Base-by-base conservation (phyloP, 2,329 filamentous ascomycete species). In the Calonectria pauciramosa region DNA sequence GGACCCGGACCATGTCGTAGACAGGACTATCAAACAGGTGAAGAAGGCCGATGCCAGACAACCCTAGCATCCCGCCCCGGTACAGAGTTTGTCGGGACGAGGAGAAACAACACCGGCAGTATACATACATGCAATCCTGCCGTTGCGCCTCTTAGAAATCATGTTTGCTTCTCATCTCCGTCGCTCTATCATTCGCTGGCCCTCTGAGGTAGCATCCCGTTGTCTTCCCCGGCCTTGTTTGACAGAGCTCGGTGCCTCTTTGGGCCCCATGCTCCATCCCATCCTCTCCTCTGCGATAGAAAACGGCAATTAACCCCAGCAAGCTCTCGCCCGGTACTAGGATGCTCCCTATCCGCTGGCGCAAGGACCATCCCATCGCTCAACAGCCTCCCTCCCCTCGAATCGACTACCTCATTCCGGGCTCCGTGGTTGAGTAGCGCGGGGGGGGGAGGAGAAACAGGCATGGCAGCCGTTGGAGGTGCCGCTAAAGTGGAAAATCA, bases 391-490 rank as follows among this genome's bases (percentile, higher is more conserved):
- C 73, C 30, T 44, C 41, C 73, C 63, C 66, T 23, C 68, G 30
- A 69, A 52, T 56, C 67, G 60, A 63, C 70, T 69, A 59, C 47
- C 64, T 69, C 54, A 54, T 70, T 78, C 73, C 72, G 70, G 51
- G 73, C 71, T 71, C 76, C 77, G 71, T 73, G 72, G 73, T 71
- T 80, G 70, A 75, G 13, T 78, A 71, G 59, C 68, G 68, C 59
- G 75, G 74, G 75, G 74, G 18, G 32, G 34, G 74, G 18, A 23
- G 34, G n/a, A 74, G 63, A 63, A 63, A 56, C 63, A 74, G 73
- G 75, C 79, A 80, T 74, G 76, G 68, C 77, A 76, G 71, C 76
- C 78, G 75, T 80, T 80, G 79, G 51, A 76, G 71, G 75, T 68
- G 75, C 74, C 71, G 71, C 73, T 23, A 72, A 70, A 54, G 74